Evolutionary conservation across 2,329 filamentous ascomycete species (phyloP), one percentile per base, ranked within the genome.

Genomic region (Calonectria naviculata): DNA sequence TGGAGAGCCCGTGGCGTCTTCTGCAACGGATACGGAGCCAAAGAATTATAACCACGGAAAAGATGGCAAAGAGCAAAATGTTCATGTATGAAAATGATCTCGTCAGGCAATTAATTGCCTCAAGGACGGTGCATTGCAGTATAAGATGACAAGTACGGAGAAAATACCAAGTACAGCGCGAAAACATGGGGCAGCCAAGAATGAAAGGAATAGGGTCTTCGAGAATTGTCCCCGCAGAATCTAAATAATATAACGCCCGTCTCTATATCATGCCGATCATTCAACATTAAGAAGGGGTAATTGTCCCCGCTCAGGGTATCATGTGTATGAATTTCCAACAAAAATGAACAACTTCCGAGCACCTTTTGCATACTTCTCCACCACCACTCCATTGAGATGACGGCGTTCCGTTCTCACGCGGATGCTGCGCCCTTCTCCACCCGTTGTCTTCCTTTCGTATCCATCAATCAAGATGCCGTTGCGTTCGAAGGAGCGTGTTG

Each of bases 281-380:
- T 78, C 71, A 67, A 76, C 67, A 72, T 72, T 74, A 74, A 54
- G 29, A 61, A 65, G 60, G 54, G 52, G 68, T 71, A 31, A 56
- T 72, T 58, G 15, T 73, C 64, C 67, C 71, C 70, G 68, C 71
- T 71, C 68, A 71, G 75, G 76, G 74, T 77, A 78, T 78, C 75
- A 67, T 73, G 65, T 68, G 52, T 68, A 73, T 69, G 62, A 68
- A 71, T 68, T 47, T 72, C 58, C 67, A 67, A 76, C 72, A 71
- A 64, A 71, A 71, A 62, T 65, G 56, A 71, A 60, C 65, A 49
- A 44, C 61, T 46, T 38, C 56, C 64, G 9, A 65, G 56, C 60
- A 65, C 65, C 28, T 49, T 64, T 61, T 47, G 13, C 62, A 41
- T 65, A 65, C 49, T 62, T 54, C 21, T 17, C 41, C 28, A 38